phyloP scores from a whole-genome alignment of 768 basidiomycete genomes.

The Stropharia rugosoannulata region DNA sequence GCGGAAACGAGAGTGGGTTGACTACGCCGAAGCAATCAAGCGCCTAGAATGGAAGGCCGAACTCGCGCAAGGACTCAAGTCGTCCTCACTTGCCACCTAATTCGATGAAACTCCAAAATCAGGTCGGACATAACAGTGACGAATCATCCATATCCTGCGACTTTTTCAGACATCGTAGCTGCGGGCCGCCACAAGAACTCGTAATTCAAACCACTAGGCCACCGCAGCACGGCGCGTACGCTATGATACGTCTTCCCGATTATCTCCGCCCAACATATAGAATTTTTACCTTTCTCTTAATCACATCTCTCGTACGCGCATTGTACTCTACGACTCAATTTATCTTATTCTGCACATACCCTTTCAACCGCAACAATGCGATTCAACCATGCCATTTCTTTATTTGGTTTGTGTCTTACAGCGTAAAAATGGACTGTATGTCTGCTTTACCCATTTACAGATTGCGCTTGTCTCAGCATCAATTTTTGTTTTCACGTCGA shows the following conservation, averaged over 20 bases:
- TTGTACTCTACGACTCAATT: slow-evolving; percentile 26
- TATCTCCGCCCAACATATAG: slow-evolving; percentile 19
- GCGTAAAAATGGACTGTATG: background rate
- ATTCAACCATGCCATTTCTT: slow-evolving; percentile 1
- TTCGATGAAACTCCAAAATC: background rate
- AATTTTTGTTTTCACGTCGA: background rate
- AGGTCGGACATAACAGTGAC: background rate
- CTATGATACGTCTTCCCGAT: slow-evolving; percentile 14
- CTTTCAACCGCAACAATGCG: slow-evolving; percentile 11
- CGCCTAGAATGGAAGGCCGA: slow-evolving; percentile 86
- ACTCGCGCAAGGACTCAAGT: slow-evolving; percentile 70
- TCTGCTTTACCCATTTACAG: background rate
- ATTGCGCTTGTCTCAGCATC: background rate
- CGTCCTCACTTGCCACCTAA: slow-evolving; percentile 45
- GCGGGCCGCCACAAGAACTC: slow-evolving; percentile 1
- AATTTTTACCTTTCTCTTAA: slow-evolving; percentile 16
- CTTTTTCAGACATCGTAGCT: background rate
- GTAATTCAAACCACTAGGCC: background rate
- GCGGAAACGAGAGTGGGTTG: slow-evolving; percentile 85
- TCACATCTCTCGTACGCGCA: slow-evolving; percentile 22
- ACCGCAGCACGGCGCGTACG: slow-evolving; percentile 13
- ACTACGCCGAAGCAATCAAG: slow-evolving; percentile 75
- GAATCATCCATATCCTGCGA: background rate
- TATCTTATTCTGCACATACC: slow-evolving; percentile 21
- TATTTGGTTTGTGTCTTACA: background rate